Base-by-base conservation (phyloP, 805 yeast genomes). In the Schizosaccharomyces japonicus region DNA sequence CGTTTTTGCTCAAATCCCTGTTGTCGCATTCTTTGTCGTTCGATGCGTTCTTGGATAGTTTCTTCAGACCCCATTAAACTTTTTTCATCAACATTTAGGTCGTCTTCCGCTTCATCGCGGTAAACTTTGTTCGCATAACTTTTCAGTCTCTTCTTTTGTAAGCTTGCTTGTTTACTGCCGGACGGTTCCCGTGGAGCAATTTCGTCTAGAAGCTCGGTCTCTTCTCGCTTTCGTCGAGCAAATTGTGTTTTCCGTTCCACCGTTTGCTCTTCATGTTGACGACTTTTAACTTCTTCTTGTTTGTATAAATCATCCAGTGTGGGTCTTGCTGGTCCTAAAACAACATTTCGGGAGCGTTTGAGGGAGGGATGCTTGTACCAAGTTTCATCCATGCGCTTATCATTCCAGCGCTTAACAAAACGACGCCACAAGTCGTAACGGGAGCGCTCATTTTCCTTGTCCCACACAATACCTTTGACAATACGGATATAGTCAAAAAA, bases 141-240 rank as follows among this genome's bases (percentile, higher is more conserved):
- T 19, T 36, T 36, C 4, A 19, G 27, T 27, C 23, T 36, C 42
- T 36, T 36, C 23, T 36, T 36, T 4, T 36, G 42, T 21, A 19
- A 23, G 5, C 4, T 8, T n/a, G 42, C 42, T 36, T 36, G 27
- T 36, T 36, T 36, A 23, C 42, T 36, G 6, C 42, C 42, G 2
- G 42, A 25, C 23, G 42, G 42, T 11, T 36, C 42, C 23, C 23
- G 17, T 15, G 42, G 42, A 5, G 23, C 4, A 19, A 36, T 19
- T 23, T 36, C 42, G n/a, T 36, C 42, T n/a, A 36, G n/a, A 25
- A 36, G 13, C 23, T 36, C 42, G 13, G 42, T 36, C 23, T 36
- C 42, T 13, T 27, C 15, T 17, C 26, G 17, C 13, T 10, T 27
- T 36, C n/a, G 19, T 1, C 13, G 2, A 3, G 17, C 23, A 11